These are phyloP conservation scores for Durotheca rogersii DNA, from an alignment of 495 filamentous ascomycete genomes.

Conservation along the genomic window DNA sequence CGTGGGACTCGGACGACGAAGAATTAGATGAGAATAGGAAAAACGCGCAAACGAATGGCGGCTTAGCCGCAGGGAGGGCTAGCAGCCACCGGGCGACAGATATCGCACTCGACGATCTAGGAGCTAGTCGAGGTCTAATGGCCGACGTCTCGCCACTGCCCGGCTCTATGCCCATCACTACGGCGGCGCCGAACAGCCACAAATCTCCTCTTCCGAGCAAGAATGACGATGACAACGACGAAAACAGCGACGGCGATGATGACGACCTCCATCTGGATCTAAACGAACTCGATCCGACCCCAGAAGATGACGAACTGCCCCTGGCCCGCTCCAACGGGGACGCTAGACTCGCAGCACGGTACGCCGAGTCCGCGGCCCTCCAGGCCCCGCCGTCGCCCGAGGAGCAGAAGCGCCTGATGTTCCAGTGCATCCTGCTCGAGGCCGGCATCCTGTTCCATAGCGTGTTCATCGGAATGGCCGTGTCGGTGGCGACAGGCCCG, in stretches of 20 bases:
- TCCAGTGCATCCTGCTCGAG: slow-evolving; percentile 79
- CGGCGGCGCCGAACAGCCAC: slow-evolving; percentile 11
- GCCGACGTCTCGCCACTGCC: slow-evolving; percentile 51
- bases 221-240: slow-evolving; percentile 13
- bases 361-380: slow-evolving; percentile 25
- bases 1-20: slow-evolving; percentile 43
- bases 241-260: slow-evolving; percentile 36
- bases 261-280: slow-evolving; percentile 54
- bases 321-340: slow-evolving; percentile 22
- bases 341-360: slow-evolving; percentile 19
- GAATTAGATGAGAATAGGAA: slow-evolving; percentile 30
- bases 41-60: slow-evolving; percentile 20
- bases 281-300: slow-evolving; percentile 50
- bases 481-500: slow-evolving; percentile 77
- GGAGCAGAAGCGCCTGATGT: slow-evolving; percentile 60
- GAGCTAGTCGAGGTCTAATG: slow-evolving; percentile 48
- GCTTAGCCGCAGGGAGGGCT: slow-evolving; percentile 26
- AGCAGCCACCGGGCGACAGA: slow-evolving; percentile 39
- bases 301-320: slow-evolving; percentile 25
- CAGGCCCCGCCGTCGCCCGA: slow-evolving; percentile 38
- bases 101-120: slow-evolving; percentile 46
- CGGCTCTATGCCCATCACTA: slow-evolving; percentile 39
- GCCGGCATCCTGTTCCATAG: slow-evolving; percentile 85
- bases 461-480: slow-evolving; percentile 86
- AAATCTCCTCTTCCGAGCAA: slow-evolving; percentile 6